Percentiles rank a stretch among this genome's conserved stretches.
Conservation (phyloP, 2,329 filamentous ascomycete genomes). For the Xylariaceae sp. region DNA sequence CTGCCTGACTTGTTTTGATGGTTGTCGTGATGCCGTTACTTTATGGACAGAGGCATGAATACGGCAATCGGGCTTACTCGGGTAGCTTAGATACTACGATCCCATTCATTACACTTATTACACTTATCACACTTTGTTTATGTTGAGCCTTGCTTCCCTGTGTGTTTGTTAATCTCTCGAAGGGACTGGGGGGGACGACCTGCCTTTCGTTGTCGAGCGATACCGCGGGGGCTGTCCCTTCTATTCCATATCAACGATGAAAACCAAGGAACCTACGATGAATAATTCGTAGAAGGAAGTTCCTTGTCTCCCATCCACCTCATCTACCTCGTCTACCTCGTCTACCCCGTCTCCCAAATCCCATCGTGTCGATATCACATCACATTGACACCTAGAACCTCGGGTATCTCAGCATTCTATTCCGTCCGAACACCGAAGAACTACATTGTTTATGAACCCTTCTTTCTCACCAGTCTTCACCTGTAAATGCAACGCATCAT, state of each 20-base stretch:
- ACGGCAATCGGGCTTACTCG: background rate
- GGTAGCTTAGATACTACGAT: no score
- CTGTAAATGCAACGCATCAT: background rate
- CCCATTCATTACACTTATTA: no score
- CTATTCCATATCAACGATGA: background rate
- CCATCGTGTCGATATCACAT: background rate
- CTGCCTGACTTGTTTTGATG: background rate
- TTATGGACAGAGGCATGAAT: background rate
- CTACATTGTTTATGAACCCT: background rate
- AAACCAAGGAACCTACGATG: background rate
- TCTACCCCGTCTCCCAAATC: background rate
- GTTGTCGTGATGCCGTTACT: background rate
- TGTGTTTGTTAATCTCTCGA: background rate
- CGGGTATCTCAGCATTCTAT: background rate
- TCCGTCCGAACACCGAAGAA: background rate
- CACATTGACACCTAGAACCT: background rate
- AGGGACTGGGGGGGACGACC: background rate
- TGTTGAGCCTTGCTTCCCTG: background rate
- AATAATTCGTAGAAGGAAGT: background rate
- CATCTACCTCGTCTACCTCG: no score
- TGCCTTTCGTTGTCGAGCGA: background rate
- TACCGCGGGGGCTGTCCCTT: background rate
- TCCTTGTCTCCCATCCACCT: no score
- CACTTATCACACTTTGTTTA: no score
- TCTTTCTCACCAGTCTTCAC: background rate